Conservation (phyloP, 345 rosid species). For the Anastatica hierochuntica region DNA sequence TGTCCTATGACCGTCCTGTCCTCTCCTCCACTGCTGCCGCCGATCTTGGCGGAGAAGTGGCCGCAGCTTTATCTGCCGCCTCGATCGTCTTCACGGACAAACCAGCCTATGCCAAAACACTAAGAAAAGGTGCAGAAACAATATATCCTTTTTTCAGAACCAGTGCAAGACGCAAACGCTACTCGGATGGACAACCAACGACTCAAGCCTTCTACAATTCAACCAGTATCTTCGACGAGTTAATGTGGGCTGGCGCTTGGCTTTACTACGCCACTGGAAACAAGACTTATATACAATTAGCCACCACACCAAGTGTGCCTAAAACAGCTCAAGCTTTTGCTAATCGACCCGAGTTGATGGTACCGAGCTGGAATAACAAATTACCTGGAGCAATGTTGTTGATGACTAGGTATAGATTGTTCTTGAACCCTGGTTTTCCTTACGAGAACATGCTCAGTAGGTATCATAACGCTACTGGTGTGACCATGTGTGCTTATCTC, state of each 20-base stretch:
- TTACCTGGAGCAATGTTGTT: slow-evolving; percentile 84
- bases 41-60: slow-evolving; percentile 70
- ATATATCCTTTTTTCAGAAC: slow-evolving; percentile 56
- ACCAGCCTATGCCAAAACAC: slow-evolving; percentile 40
- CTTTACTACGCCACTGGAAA: slow-evolving; percentile 85
- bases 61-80: slow-evolving; percentile 69
- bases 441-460: slow-evolving; percentile 66
- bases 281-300: slow-evolving; percentile 36
- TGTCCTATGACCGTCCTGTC: slow-evolving; percentile 52
- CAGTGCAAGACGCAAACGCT: slow-evolving; percentile 28
- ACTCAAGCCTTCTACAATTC: slow-evolving; percentile 60
- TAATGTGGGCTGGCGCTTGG: slow-evolving; percentile 87
- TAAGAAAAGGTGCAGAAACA: slow-evolving; percentile 48
- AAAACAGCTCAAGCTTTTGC: slow-evolving; percentile 47
- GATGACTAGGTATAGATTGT: slow-evolving; percentile 61
- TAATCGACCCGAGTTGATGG: slow-evolving; percentile 28
- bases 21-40: slow-evolving; percentile 32
- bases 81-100: slow-evolving; percentile 62
- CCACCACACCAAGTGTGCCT: slow-evolving; percentile 49
- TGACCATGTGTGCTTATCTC: slow-evolving; percentile 76
- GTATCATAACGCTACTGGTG: slow-evolving; percentile 63
- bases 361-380: slow-evolving; percentile 72
- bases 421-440: slow-evolving; percentile 71
- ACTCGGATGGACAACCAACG: slow-evolving; percentile 35
- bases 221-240: slow-evolving; percentile 61